Conservation (phyloP, 2,329 filamentous ascomycete genomes). For the Apiospora malaysiana region DNA sequence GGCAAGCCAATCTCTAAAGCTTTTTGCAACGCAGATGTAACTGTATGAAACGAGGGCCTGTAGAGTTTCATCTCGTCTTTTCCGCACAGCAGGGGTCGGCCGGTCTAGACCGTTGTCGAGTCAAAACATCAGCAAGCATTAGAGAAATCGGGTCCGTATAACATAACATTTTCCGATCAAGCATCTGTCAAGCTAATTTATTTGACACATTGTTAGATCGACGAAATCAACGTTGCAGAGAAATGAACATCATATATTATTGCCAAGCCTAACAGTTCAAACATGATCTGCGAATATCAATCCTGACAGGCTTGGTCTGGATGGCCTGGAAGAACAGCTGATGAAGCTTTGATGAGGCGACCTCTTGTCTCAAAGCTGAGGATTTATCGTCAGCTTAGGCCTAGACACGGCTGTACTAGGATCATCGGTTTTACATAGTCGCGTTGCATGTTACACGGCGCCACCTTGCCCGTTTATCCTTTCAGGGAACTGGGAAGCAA, state of each 20-base stretch:
- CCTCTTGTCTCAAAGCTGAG: background rate
- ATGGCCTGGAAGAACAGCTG: background rate
- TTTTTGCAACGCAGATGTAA: background rate
- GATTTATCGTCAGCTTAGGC: no score
- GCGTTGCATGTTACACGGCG: no score
- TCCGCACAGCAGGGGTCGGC: background rate
- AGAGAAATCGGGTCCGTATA: background rate
- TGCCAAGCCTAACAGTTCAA: background rate
- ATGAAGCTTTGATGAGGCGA: background rate
- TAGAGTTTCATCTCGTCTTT: slow-evolving; percentile 5
- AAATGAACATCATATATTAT: background rate
- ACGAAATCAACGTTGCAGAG: background rate
- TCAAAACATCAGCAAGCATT: background rate
- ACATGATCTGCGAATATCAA: background rate
- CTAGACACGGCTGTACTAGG: background rate
- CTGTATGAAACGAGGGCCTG: background rate
- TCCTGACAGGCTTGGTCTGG: background rate
- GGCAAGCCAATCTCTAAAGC: background rate
- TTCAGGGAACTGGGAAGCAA: background rate
- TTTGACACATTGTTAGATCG: background rate
- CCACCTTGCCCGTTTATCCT: background rate
- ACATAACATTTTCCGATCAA: background rate
- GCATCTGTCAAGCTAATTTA: background rate
- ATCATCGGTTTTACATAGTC: no score
- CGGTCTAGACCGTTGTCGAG: background rate